A percentile compares a stretch with the other conserved stretches of the same genome.
Evolutionary conservation across 2,329 filamentous ascomycete genomes (phyloP).

Genomic region (Neodidymelliopsis sp.): DNA sequence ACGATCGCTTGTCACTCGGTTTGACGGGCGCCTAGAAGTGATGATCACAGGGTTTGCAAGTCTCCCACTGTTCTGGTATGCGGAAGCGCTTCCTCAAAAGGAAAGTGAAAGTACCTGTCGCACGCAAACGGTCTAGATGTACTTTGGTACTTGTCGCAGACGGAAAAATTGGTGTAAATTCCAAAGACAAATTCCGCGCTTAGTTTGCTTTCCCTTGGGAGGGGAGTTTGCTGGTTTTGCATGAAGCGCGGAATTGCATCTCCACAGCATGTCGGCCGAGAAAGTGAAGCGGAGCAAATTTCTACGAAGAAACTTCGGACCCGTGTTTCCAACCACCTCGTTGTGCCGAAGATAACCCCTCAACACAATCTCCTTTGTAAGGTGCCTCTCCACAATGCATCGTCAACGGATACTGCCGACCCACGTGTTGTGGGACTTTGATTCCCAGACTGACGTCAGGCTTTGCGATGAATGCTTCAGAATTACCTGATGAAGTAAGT

Average conservation of each 20-base stretch:
- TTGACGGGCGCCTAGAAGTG: slow-evolving; percentile 10
- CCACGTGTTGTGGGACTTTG: slow-evolving; percentile 15
- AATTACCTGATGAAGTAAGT: slow-evolving; percentile 7
- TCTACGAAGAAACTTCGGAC: slow-evolving; percentile 12
- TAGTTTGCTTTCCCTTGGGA: not conserved
- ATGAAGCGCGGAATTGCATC: slow-evolving; percentile 6
- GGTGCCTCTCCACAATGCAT: slow-evolving; percentile 6
- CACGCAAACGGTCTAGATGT: slow-evolving; percentile 13
- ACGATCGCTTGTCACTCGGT: slow-evolving; percentile 9
- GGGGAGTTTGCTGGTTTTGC: not conserved
- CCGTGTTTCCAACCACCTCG: slow-evolving; percentile 2
- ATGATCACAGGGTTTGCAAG: slow-evolving; percentile 18
- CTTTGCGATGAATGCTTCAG: slow-evolving; percentile 7
- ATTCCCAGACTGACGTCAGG: slow-evolving; percentile 11
- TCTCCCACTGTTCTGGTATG: slow-evolving; percentile 8
- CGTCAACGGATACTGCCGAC: slow-evolving; percentile 17
- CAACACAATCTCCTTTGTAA: slow-evolving; percentile 9
- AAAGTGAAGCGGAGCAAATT: slow-evolving; percentile 16
- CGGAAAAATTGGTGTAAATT: slow-evolving; percentile 2
- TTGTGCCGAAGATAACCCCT: slow-evolving; percentile 12
- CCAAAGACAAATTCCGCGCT: not conserved
- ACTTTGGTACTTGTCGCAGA: not conserved
- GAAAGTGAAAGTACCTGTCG: slow-evolving; percentile 8
- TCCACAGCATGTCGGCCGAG: slow-evolving; percentile 15
- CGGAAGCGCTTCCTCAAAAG: slow-evolving; percentile 9